These are phyloP conservation scores for Galium porrigens DNA, from an alignment of 305 asterid species.

Conservation along the genomic window DNA sequence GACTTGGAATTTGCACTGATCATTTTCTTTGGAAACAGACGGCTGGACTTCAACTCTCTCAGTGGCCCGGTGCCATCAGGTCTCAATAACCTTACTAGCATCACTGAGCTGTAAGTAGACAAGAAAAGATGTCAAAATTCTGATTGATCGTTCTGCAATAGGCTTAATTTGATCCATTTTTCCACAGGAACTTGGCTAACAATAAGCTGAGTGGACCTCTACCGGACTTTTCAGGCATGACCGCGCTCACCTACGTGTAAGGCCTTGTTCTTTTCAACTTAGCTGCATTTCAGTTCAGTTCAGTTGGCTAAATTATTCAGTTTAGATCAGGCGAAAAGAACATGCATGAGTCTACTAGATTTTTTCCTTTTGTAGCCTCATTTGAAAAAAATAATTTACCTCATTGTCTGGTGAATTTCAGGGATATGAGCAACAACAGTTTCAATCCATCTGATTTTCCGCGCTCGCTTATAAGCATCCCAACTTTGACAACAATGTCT, in stretches of 20 bases:
- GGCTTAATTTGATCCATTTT: slow-evolving; percentile 12
- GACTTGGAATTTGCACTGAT: slow-evolving; percentile 7
- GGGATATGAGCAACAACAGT: slow-evolving; percentile 89
- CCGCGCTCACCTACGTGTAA: slow-evolving; percentile 43
- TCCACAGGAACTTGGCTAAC: slow-evolving; percentile 59
- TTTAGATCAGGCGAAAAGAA: neutral
- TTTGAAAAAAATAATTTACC: neutral
- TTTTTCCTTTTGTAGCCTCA: neutral
- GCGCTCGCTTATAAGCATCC: slow-evolving; percentile 44
- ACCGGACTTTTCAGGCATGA: slow-evolving; percentile 55
- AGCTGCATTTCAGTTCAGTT: neutral
- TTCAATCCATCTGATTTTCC: slow-evolving; percentile 52
- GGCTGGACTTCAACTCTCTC: slow-evolving; percentile 55
- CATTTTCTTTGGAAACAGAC: slow-evolving; percentile 33
- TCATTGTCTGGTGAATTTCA: slow-evolving; percentile 28
- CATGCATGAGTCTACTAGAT: too few species aligned
- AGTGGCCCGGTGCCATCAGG: slow-evolving; percentile 44
- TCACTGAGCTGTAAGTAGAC: slow-evolving; percentile 53
- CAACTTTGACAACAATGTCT: slow-evolving; percentile 69
- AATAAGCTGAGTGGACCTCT: slow-evolving; percentile 48
- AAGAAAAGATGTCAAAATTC: neutral
- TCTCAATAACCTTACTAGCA: slow-evolving; percentile 38
- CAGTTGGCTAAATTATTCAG: neutral
- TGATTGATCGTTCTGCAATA: neutral
- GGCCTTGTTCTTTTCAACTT: slow-evolving; percentile 13